Percentiles rank a stretch among this genome's conserved stretches.
Conservation (phyloP, 73 alveolate genomes). For the Paramecium sexaurelia region DNA sequence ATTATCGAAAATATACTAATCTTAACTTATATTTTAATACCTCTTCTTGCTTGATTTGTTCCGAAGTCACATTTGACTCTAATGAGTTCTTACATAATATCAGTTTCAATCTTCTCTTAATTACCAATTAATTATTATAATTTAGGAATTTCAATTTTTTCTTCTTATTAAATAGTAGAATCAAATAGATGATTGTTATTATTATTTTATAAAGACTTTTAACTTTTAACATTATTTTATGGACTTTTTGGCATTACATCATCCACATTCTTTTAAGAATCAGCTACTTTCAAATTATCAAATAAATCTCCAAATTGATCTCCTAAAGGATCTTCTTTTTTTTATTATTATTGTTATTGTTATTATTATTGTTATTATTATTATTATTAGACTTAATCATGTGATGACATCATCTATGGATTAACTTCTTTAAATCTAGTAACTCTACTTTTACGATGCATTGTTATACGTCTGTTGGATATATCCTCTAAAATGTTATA, state of each 20-base stretch:
- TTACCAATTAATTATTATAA: conserved; percentile 16
- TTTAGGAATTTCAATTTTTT: conserved; percentile 44
- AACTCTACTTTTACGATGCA: conserved; percentile 30
- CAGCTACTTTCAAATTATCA: conserved; percentile 30
- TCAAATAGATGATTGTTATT: conserved; percentile 33
- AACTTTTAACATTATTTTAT: neutral
- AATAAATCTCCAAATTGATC: conserved; percentile 29
- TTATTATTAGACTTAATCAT: neutral
- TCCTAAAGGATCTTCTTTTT: neutral
- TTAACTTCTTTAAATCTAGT: conserved; percentile 22
- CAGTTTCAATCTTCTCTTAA: conserved; percentile 36
- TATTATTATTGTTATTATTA: neutral
- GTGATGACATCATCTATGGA: conserved; percentile 29
- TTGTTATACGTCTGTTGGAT: neutral
- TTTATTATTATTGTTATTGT: neutral
- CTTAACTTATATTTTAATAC: neutral
- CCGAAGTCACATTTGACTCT: conserved; percentile 10
- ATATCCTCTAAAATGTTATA: neutral
- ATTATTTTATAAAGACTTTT: neutral
- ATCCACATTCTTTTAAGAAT: conserved; percentile 18
- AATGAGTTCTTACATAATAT: conserved; percentile 20
- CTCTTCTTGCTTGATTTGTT: neutral
- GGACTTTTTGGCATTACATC: neutral
- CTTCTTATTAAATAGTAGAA: neutral
- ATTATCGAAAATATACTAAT: neutral